Percentiles rank a stretch among this genome's conserved stretches.
phyloP scores from a whole-genome alignment of 1,139 yeast species.

The Lodderomyces jiufengensis region DNA sequence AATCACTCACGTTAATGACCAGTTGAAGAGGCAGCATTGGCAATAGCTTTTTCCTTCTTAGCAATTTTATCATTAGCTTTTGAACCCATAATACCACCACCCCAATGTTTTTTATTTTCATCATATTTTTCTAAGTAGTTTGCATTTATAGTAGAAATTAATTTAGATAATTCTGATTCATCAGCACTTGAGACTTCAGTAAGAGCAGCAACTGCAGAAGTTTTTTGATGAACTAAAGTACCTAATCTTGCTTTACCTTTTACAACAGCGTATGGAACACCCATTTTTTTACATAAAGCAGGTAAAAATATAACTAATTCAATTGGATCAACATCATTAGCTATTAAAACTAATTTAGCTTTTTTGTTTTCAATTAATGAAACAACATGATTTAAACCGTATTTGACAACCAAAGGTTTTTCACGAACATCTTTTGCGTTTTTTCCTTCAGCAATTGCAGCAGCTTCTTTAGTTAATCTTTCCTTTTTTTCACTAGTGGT shows the following conservation, averaged over 20 bases:
- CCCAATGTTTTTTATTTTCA: constrained; percentile 97
- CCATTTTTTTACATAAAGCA: constrained; percentile 98
- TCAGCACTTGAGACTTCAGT: constrained; percentile 93
- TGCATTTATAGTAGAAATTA: constrained; percentile 86
- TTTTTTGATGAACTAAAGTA: constrained; percentile 94
- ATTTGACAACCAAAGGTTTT: constrained; percentile 94
- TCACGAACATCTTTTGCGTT: constrained; percentile 92
- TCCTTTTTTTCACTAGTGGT: constrained; percentile 96
- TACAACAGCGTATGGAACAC: constrained; percentile 97
- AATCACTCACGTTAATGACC: too few relatives aligned
- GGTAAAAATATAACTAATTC: constrained; percentile 96
- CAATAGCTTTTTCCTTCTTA: constrained; percentile 43
- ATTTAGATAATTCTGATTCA: constrained; percentile 89
- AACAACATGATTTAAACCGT: constrained; percentile 98
- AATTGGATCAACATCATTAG: constrained; percentile 98
- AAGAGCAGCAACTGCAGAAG: constrained; percentile 94
- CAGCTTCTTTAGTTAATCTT: constrained; percentile 97
- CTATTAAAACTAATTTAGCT: constrained; percentile 93
- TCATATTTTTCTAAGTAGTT: constrained; percentile 93
- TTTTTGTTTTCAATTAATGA: constrained; percentile 96
- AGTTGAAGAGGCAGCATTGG: constrained; percentile 48
- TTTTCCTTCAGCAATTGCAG: constrained; percentile 97
- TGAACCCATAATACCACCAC: constrained; percentile 97
- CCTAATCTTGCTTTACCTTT: constrained; percentile 99
- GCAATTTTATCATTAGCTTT: constrained; percentile 76